These are phyloP conservation scores for Metarhizium anisopliae DNA, from an alignment of 2,329 filamentous ascomycete genomes.

Conservation along the genomic window DNA sequence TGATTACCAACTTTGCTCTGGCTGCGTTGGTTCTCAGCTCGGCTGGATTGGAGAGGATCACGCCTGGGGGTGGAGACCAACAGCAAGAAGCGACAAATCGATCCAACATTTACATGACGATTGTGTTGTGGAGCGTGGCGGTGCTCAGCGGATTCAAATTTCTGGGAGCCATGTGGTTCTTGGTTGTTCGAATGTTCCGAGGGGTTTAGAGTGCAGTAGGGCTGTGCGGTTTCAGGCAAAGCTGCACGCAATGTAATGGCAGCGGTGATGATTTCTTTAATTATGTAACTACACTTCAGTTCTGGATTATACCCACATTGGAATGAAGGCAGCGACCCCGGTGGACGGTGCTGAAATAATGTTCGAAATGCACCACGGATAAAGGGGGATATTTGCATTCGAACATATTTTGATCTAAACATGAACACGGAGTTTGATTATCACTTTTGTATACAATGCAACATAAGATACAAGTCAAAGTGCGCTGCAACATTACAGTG, in stretches of 20 bases:
- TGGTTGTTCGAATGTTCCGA: slow-evolving; percentile 80
- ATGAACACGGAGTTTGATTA: not conserved
- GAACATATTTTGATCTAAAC: not conserved
- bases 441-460: not conserved
- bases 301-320: slow-evolving; percentile 12
- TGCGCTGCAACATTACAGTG: no score
- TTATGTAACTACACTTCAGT: not conserved
- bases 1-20: slow-evolving; percentile 89
- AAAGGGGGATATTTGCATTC: not conserved
- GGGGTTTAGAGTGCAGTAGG: slow-evolving; percentile 39
- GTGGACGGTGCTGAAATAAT: not conserved
- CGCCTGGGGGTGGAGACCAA: slow-evolving; percentile 25
- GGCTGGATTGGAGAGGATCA: slow-evolving; percentile 67
- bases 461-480: no score
- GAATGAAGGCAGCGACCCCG: not conserved
- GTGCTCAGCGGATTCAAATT: slow-evolving; percentile 80
- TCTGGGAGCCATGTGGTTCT: slow-evolving; percentile 80
- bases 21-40: slow-evolving; percentile 79
- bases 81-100: slow-evolving; percentile 42
- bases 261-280: not conserved
- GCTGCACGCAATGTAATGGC: not conserved
- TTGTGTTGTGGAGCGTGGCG: slow-evolving; percentile 85
- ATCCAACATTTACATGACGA: slow-evolving; percentile 73
- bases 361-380: not conserved
- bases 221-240: not conserved